A percentile compares a stretch with the other conserved stretches of the same genome.
These are phyloP conservation scores for Linderina pennispora DNA, from an alignment of 192 early-diverging fungal genomes.

Conservation along the genomic window DNA sequence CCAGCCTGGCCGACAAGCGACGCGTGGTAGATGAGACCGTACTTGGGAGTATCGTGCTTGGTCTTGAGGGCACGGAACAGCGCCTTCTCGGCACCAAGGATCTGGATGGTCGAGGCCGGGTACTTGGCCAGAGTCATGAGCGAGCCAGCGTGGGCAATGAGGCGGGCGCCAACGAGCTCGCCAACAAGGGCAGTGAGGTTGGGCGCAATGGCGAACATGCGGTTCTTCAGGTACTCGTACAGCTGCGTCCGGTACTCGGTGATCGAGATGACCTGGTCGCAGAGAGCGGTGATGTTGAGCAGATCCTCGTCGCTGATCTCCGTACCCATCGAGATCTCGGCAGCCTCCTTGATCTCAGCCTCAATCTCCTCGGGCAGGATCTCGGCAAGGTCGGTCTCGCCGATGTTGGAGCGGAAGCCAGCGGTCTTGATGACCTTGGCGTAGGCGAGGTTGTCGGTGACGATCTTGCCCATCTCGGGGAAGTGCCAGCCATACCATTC, in stretches of 20 bases:
- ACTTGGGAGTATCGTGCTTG: constrained; percentile 98
- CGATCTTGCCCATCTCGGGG: constrained; percentile 96
- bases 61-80: constrained; percentile 98
- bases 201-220: constrained; percentile 87
- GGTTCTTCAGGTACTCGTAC: constrained; percentile 96
- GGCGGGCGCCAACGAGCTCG: constrained; percentile 95
- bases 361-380: constrained; percentile 92
- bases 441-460: constrained; percentile 94
- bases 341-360: constrained; percentile 89
- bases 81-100: constrained; percentile 99
- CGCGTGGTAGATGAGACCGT: constrained; percentile 97
- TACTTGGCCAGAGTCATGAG: constrained; percentile 97
- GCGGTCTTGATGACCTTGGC: constrained; percentile 85
- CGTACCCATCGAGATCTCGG: constrained; percentile 98
- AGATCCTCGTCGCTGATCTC: constrained; percentile 97
- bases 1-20: constrained; percentile 94
- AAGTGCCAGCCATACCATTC: constrained; percentile 99
- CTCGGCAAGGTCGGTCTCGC: constrained; percentile 67
- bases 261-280: constrained; percentile 94
- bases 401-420: constrained; percentile 84
- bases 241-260: constrained; percentile 93
- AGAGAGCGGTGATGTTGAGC: constrained; percentile 88
- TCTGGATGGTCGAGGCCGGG: constrained; percentile 98
- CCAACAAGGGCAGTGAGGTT: constrained; percentile 93
- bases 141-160: constrained; percentile 96